Base-by-base conservation (phyloP, 2,329 filamentous ascomycete genomes). In the Ophiostoma triangulosporum region DNA sequence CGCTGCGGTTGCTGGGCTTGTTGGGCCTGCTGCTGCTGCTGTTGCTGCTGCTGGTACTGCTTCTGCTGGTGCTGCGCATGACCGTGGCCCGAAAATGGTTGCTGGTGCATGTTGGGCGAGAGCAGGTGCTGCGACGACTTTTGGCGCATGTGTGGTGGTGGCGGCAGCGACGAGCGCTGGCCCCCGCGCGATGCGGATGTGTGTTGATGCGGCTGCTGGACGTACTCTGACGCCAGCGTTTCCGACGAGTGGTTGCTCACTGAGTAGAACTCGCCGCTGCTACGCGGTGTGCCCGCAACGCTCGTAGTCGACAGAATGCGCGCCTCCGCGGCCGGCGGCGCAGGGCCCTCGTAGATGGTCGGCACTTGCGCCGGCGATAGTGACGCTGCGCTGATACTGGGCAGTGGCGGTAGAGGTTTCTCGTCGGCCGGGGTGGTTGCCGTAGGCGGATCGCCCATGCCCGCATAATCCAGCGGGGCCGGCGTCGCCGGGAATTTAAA, bases 191-290 rank as follows among this genome's bases (percentile, higher is more conserved):
- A 72, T 72, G n/a, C 38, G 38, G 38, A 46, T n/a, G 43, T 15
- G 6, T 27, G n/a, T 17, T 38, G 38, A 3, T 48, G 5, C 4
- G 48, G 70, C 69, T 51, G 54, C 36, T 83, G 79, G 17, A 85
- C 77, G 63, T 95, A 94, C 67, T 97, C 93, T 0, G 93, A 98
- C 11, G 84, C 84, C 48, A 97, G 66, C 3, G 93, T 98, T 66
- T 98, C 93, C 15, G 86, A 88, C 6, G 93, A 97, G 63, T 95
- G 85, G 65, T 97, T 96, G 70, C 91, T 96, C 65, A 91, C 71
- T 1, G 90, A 90, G 66, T 95, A 97, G 62, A 97, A 94, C 63
- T 98, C 93, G 52, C 86, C 86, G 64, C 93, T 98, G 59, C 88
- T 95, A 61, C 93, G 77, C 24, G 88, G 89, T 27, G 91, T 97